Percentiles rank a stretch among this genome's conserved stretches.
phyloP scores from a whole-genome alignment of 805 yeast genomes.

The Candida lessepsii region DNA sequence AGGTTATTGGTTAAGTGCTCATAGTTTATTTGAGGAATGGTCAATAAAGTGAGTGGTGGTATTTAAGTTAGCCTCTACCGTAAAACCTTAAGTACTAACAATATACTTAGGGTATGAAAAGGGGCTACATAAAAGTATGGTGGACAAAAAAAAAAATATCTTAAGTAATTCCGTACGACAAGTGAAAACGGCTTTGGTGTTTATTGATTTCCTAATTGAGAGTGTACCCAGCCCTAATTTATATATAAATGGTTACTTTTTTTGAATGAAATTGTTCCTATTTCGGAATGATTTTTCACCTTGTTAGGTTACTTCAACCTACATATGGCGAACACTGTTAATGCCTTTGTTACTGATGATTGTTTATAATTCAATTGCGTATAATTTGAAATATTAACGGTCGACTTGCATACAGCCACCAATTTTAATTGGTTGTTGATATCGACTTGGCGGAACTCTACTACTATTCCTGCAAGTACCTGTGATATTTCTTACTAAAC shows the following conservation, averaged over 20 bases:
- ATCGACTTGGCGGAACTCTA: too few relatives aligned
- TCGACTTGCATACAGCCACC: background rate
- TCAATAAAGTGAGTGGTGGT: too few relatives aligned
- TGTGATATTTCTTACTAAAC: background rate
- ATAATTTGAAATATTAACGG: background rate
- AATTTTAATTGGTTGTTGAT: background rate
- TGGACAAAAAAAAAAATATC: too few relatives aligned
- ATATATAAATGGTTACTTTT: too few relatives aligned
- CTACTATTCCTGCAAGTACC: too few relatives aligned
- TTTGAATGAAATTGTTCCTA: background rate
- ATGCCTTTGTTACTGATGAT: background rate
- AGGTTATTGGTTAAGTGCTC: too few relatives aligned
- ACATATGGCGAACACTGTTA: background rate
- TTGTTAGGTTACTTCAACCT: background rate
- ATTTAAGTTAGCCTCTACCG: too few relatives aligned
- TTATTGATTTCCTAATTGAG: conserved; percentile 5
- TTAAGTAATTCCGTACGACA: too few relatives aligned
- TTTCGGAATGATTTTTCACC: background rate
- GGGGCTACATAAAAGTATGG: too few relatives aligned
- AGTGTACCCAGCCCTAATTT: background rate
- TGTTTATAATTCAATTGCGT: background rate
- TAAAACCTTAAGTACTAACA: too few relatives aligned
- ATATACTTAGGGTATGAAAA: too few relatives aligned
- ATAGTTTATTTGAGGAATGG: too few relatives aligned
- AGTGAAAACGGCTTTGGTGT: conserved; percentile 3